phyloP scores from a whole-genome alignment of 2,329 filamentous ascomycete species.

The Lachnellula suecica region DNA sequence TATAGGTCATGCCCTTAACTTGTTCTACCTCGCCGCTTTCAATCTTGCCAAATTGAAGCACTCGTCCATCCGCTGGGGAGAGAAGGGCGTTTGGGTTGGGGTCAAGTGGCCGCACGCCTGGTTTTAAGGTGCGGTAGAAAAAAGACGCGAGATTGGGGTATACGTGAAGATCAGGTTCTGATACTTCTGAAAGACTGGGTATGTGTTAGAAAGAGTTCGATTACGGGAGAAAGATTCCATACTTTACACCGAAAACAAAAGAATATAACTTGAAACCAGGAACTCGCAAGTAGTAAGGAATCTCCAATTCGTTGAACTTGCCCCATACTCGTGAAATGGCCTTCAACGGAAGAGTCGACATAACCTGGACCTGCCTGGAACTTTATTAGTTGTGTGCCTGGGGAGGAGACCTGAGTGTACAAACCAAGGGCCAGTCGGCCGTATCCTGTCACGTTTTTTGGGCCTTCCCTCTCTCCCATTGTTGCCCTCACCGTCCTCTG shows the following conservation, averaged over 20 bases:
- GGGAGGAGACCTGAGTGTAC: constrained; percentile 11
- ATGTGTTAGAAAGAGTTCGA: constrained; percentile 17
- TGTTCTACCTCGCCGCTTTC: constrained; percentile 95
- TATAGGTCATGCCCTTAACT: constrained; percentile 98
- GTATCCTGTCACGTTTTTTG: constrained; percentile 53
- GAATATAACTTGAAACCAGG: constrained; percentile 75
- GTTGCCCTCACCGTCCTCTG: constrained; percentile 32
- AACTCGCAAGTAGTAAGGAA: constrained; percentile 68
- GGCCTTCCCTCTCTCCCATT: constrained; percentile 43
- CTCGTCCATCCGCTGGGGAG: constrained; percentile 84
- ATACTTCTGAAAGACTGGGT: constrained; percentile 74
- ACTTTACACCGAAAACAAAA: constrained; percentile 72
- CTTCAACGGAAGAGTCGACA: constrained; percentile 73
- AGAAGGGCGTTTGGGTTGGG: constrained; percentile 76
- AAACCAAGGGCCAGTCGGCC: constrained; percentile 66
- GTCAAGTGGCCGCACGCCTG: constrained; percentile 82
- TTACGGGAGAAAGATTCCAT: constrained; percentile 15
- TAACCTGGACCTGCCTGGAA: constrained; percentile 65
- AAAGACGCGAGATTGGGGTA: constrained; percentile 95
- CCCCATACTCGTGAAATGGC: constrained; percentile 72
- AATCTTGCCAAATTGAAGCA: constrained; percentile 90
- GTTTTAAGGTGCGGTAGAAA: constrained; percentile 94
- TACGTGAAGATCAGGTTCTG: constrained; percentile 81
- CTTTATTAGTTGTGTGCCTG: constrained; percentile 13
- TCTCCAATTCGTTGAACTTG: constrained; percentile 69